Percentiles rank a stretch among this genome's conserved stretches.
Conservation (phyloP, 2,329 filamentous ascomycete species). For the Hymenotorrendiella dingleyae region DNA sequence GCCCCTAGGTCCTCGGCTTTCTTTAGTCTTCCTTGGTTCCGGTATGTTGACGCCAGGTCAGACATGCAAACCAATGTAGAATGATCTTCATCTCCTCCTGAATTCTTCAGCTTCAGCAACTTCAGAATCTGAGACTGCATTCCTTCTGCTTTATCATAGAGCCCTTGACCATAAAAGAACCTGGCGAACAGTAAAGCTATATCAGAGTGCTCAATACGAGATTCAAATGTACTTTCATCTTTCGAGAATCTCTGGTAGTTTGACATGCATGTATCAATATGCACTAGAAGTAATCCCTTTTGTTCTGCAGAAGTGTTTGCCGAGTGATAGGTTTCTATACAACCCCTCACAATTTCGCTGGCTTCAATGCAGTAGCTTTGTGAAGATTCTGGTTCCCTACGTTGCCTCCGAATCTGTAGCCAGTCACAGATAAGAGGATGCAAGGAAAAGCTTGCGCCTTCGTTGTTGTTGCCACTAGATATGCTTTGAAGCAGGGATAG, state of each 20-base stretch:
- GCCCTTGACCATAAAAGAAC: too few species aligned
- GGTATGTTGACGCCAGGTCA: background rate
- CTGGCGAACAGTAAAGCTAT: too few species aligned
- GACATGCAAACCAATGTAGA: background rate
- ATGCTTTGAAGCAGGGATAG: conserved; percentile 2
- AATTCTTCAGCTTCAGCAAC: too few species aligned
- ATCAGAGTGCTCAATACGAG: too few species aligned
- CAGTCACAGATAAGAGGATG: conserved; percentile 5
- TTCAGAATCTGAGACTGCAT: too few species aligned
- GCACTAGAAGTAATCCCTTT: background rate
- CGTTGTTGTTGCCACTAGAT: background rate
- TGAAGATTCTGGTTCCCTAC: background rate
- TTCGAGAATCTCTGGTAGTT: background rate
- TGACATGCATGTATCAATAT: conserved; percentile 1
- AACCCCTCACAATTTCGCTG: background rate
- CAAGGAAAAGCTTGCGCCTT: conserved; percentile 1
- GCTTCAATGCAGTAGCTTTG: conserved; percentile 3
- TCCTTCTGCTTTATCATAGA: too few species aligned
- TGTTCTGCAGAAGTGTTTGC: conserved; percentile 2
- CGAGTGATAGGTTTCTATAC: background rate
- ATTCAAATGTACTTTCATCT: background rate
- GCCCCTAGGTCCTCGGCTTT: background rate
- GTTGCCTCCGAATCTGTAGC: background rate
- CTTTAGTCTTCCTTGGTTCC: background rate
- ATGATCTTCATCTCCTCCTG: too few species aligned